These are phyloP conservation scores for Auxenochlorella pyrenoidosa DNA, from an alignment of 139 green algal genomes.

Conservation along the genomic window DNA sequence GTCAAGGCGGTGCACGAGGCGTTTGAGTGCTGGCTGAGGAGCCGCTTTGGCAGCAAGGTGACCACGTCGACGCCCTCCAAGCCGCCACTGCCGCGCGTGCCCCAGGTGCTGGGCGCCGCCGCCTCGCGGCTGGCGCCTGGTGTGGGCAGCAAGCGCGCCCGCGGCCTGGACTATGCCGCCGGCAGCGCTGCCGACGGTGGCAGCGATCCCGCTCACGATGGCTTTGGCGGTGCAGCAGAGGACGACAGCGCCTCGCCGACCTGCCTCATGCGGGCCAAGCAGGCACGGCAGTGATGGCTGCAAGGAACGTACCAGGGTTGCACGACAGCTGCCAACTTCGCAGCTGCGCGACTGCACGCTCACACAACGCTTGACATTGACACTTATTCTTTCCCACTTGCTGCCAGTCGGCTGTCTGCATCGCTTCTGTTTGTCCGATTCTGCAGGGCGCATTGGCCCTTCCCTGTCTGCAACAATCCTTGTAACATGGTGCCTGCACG, in stretches of 20 bases:
- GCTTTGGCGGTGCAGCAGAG: neutral
- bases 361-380: no score
- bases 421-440: no score
- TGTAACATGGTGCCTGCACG: no score
- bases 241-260: neutral
- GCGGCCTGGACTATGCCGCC: neutral
- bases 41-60: conserved; percentile 25
- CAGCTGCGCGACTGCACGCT: no score
- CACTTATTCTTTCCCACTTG: no score
- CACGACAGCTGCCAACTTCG: no score
- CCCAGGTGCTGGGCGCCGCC: neutral
- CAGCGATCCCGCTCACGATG: neutral
- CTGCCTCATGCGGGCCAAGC: neutral
- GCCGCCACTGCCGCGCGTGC: conserved; percentile 15
- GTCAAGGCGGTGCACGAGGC: conserved; percentile 49
- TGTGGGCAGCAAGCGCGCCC: neutral
- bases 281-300: conserved; percentile 7
- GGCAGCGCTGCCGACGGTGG: neutral
- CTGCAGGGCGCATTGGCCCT: no score
- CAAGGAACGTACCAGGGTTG: neutral
- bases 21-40: conserved; percentile 46
- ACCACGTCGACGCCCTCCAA: conserved; percentile 22
- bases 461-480: no score
- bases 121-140: neutral
- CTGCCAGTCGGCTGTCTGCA: no score